Evolutionary conservation across 1,284 basidiomycete species (phyloP), one percentile per base, ranked within the genome.

Genomic region (Tremellales sp.): DNA sequence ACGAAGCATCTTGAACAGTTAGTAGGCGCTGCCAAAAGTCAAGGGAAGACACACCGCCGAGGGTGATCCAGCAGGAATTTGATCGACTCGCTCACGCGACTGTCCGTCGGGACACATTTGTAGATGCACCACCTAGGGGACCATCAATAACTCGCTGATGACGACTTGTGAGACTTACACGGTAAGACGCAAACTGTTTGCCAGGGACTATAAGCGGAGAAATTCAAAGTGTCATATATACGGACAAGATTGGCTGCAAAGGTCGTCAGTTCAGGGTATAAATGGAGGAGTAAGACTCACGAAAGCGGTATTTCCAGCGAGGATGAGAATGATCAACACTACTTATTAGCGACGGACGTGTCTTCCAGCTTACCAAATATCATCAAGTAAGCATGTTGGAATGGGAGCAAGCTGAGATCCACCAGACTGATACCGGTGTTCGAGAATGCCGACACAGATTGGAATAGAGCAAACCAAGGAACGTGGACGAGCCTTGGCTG

Each of bases 1-100:
- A 94, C 83, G 66, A 90, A 97, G 74, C 94, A 91, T 54, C 66
- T 67, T 29, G 45, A 43, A 18, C 16, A 36, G 5, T 19, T 24
- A 27, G 19, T 12, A 19, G 18, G 19, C 13, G 3, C 18, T 9
- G 27, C 39, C 22, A 21, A 29, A 24, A 13, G 7, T 14, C n/a
- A n/a, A n/a, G n/a, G n/a, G n/a, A n/a, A n/a, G n/a, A 43, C 55
- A 35, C 28, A 78, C 50, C 93, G 81, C 21, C 93, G 81, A n/a
- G 94, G 94, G 64, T 97, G 94, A 65, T 97, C 92, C 16, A 98
- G 79, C 5, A 98, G 77, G 70, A 98, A 98, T 48, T 84, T 83
- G 2, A 95, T 75, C 0, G 91, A 91, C 72, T 95, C 89, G 49
- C 83, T 78, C 0, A 80, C 60, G 1, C 82, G 79, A 8, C 86